Percentiles rank a stretch among this genome's conserved stretches.
phyloP scores from a whole-genome alignment of 2,329 filamentous ascomycete genomes.

The Trichoderma asperellum region DNA sequence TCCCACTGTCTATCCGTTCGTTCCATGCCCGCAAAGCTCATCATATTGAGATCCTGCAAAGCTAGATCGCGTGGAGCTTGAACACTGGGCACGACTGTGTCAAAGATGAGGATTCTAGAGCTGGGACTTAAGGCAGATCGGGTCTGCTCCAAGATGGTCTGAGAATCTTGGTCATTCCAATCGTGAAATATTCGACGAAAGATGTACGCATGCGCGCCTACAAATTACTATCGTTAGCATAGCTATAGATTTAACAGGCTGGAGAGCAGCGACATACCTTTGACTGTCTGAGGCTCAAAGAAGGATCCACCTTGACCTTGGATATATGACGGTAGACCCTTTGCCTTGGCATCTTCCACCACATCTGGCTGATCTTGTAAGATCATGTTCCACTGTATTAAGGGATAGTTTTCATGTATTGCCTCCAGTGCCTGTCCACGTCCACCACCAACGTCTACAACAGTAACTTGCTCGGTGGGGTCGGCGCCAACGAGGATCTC shows the following conservation, averaged over 20 bases:
- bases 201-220: not conserved
- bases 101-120: not conserved
- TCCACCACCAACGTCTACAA: not conserved
- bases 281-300: not conserved
- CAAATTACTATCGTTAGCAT: no score
- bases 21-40: not conserved
- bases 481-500: not conserved
- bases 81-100: not conserved
- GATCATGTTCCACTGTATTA: not conserved
- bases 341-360: not conserved
- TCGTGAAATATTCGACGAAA: not conserved
- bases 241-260: no score
- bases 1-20: not conserved
- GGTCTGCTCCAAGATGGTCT: not conserved
- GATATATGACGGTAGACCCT: not conserved
- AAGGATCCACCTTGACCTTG: not conserved
- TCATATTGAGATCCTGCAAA: not conserved
- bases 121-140: not conserved
- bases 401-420: not conserved
- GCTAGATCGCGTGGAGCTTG: not conserved
- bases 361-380: not conserved
- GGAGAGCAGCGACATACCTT: not conserved
- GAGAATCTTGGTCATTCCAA: not conserved
- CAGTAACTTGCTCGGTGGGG: not conserved
- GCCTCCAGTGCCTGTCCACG: not conserved